These are phyloP conservation scores for Kwoniella botswanensis DNA, from an alignment of 768 basidiomycete species.

Conservation along the genomic window DNA sequence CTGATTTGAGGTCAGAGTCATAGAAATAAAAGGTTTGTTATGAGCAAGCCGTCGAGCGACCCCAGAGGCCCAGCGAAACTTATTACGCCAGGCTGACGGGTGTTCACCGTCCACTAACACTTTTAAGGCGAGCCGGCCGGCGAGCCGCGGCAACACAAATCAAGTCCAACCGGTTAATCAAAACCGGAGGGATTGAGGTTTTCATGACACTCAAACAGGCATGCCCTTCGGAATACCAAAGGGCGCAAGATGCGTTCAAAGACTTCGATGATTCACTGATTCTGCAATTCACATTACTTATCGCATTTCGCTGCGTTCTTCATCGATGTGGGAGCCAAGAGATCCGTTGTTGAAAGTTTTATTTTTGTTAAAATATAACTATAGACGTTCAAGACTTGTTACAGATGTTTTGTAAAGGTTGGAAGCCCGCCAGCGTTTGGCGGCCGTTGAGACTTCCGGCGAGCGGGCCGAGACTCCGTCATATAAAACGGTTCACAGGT, in stretches of 20 bases:
- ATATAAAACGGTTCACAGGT: constrained; percentile 39
- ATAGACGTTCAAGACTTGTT: constrained; percentile 11
- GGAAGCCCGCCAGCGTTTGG: neutral
- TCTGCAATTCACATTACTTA: constrained; percentile 84
- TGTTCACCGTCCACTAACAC: constrained; percentile 59
- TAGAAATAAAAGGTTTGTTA: constrained; percentile 47
- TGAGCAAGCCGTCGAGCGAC: constrained; percentile 23
- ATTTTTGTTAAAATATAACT: constrained; percentile 49
- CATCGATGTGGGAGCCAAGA: constrained; percentile 80
- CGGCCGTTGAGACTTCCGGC: neutral
- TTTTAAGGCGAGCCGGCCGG: constrained; percentile 60
- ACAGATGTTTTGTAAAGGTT: constrained; percentile 17
- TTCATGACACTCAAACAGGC: constrained; percentile 70
- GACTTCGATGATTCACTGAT: constrained; percentile 82
- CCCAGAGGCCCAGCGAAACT: constrained; percentile 54
- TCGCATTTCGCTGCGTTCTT: constrained; percentile 80
- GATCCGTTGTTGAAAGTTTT: constrained; percentile 70
- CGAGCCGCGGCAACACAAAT: constrained; percentile 41
- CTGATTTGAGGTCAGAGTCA: constrained; percentile 73
- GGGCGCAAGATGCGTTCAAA: constrained; percentile 81
- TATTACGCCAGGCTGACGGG: constrained; percentile 62
- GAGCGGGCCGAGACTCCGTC: too few species aligned
- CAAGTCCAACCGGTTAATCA: constrained; percentile 28
- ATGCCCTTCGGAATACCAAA: constrained; percentile 73
- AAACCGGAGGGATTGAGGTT: constrained; percentile 46